Base-by-base conservation (phyloP, 352 stramenopile genomes). In the Globisporangium yorkense region DNA sequence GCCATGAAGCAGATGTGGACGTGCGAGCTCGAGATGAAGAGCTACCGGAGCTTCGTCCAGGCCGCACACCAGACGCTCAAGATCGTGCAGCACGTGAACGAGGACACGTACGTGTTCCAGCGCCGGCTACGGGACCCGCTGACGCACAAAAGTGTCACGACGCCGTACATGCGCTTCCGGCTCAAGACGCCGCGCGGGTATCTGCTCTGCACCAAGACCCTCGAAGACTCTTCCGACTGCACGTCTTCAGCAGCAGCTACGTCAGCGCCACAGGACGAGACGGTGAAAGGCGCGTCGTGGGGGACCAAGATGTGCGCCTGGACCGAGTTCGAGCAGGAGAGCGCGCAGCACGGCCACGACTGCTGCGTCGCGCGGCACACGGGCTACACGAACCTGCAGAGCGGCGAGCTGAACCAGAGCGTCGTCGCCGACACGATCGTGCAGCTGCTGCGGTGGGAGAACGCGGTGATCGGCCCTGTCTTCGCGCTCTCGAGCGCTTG, bases 371-470 rank as follows among this genome's bases (percentile, higher is more conserved):
- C 69, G 46, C 58, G 56, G 2, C 41, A 51, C 31, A 62, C 27
- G 13, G 54, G 54, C 5, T 46, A 39, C 24, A 60, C 45, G 44
- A 60, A 60, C 47, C 35, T 60, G 16, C 45, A 60, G 54, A 46
- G 54, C 21, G 54, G 24, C 10, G 44, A 60, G 5, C 45, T 48
- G 13, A 52, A 60, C 33, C 35, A 67, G 5, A 59, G 61, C 18
- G 75, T 82, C 48, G 76, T 75, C 16, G 61, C 80, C n/a, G 72
- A 87, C 61, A 79, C 67, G n/a, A 67, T 87, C n/a, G 67, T 87
- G 50, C 71, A 71, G 6, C 59, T 87, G 44, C 37, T 76, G 54
- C 67, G 72, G 12, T 87, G 76, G 76, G 76, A 84, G 54, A 75
- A 77, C 56, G 70, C 70, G 29, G 84, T 80, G 54, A 65, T 83